Evolutionary conservation across 176 grass and related monocot species (phyloP).

Genomic region (maize (Zea mays)): Zm-B73-REFERENCE-NAM-5.0 NC_050098.1:59413501-59414000

Average conservation of each 20-base stretch:
- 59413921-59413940: slow-evolving; percentile 84
- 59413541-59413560: no score
- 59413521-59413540: no score
- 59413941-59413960: slow-evolving; percentile 68
- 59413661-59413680: not conserved
- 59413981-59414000: slow-evolving; percentile 66
- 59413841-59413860: slow-evolving; percentile 6
- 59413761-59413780: slow-evolving; percentile 19
- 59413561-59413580: no score
- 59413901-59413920: slow-evolving; percentile 65
- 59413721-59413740: slow-evolving; percentile 18
- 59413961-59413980: slow-evolving; percentile 78
- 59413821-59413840: slow-evolving; percentile 24
- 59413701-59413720: not conserved
- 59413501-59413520: no score
- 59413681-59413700: not conserved
- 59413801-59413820: slow-evolving; percentile 24
- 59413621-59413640: not conserved
- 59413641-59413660: not conserved
- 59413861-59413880: slow-evolving; percentile 17
- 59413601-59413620: no score
- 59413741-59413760: slow-evolving; percentile 2
- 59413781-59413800: slow-evolving; percentile 25
- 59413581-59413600: no score
- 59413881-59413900: slow-evolving; percentile 6